Percentiles rank a stretch among this genome's conserved stretches.
Conservation (phyloP, 2,329 filamentous ascomycete species). For the Davidsoniella virescens region DNA sequence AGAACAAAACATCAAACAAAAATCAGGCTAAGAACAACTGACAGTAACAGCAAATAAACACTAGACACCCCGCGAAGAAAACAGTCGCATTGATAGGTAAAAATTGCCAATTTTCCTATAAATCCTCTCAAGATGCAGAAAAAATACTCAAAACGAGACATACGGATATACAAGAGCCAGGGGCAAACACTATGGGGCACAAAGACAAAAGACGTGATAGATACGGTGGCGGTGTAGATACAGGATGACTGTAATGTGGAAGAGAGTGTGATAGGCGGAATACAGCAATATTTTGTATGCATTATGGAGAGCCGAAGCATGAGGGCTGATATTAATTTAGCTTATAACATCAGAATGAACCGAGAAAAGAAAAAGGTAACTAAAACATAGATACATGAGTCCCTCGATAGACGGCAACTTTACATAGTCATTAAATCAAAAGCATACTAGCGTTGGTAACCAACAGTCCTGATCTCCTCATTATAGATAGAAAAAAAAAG, state of each 20-base stretch:
- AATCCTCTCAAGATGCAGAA: too few species aligned
- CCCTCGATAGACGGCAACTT: neutral
- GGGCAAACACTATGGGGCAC: neutral
- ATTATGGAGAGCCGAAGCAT: neutral
- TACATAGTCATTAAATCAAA: neutral
- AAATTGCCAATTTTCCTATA: too few species aligned
- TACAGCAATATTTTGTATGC: neutral
- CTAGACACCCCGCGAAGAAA: too few species aligned
- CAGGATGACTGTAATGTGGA: neutral
- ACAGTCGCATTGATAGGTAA: too few species aligned
- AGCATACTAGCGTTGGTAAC: neutral
- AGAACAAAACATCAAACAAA: too few species aligned
- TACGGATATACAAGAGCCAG: neutral
- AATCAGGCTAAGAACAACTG: too few species aligned
- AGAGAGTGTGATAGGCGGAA: neutral
- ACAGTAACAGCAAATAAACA: too few species aligned
- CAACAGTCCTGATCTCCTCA: too few species aligned
- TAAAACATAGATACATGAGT: neutral
- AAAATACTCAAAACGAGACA: too few species aligned
- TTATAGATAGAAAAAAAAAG: too few species aligned
- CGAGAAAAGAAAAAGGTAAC: neutral
- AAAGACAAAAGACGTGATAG: neutral
- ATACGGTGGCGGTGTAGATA: conserved; percentile 2
- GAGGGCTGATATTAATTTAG: neutral
- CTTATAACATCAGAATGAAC: too few species aligned